Percentiles rank a stretch among this genome's conserved stretches.
These are phyloP conservation scores for Pseudogymnoascus sp. DNA, from an alignment of 2,329 filamentous ascomycete species.

Conservation along the genomic window DNA sequence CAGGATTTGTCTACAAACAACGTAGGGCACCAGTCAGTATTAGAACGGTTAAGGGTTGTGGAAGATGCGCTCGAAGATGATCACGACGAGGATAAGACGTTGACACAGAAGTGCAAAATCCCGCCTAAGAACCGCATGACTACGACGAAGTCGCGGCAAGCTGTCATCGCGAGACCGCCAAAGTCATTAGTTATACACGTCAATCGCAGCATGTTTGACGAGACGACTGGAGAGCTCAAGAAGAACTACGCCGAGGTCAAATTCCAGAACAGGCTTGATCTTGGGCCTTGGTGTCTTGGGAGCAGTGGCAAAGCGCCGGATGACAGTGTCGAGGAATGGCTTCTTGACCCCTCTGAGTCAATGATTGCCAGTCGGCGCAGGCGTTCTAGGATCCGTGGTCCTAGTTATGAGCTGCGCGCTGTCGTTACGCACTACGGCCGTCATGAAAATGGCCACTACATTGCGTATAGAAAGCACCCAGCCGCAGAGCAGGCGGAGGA, in stretches of 20 bases:
- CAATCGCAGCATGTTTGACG: conserved; percentile 87
- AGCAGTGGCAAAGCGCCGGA: conserved; percentile 33
- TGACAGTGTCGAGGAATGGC: conserved; percentile 56
- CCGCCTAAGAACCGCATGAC: conserved; percentile 61
- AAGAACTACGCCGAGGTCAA: conserved; percentile 78
- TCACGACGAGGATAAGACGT: conserved; percentile 66
- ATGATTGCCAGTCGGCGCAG: conserved; percentile 59
- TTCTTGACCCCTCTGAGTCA: conserved; percentile 58
- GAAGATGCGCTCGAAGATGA: conserved; percentile 69
- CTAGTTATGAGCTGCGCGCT: conserved; percentile 70
- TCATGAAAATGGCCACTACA: conserved; percentile 93
- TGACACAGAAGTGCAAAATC: conserved; percentile 59
- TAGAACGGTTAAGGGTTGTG: conserved; percentile 57
- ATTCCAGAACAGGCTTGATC: conserved; percentile 68
- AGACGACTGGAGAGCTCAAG: conserved; percentile 66
- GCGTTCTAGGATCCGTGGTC: conserved; percentile 47
- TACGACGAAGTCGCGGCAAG: conserved; percentile 83
- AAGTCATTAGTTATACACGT: conserved; percentile 78
- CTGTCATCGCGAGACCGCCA: conserved; percentile 76
- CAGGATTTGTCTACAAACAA: conserved; percentile 12
- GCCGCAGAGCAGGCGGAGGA: conserved; percentile 16
- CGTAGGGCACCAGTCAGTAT: conserved; percentile 28
- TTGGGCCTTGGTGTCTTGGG: conserved; percentile 81
- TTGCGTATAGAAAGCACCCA: conserved; percentile 75
- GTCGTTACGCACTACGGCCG: conserved; percentile 84